Percentiles rank a stretch among this genome's conserved stretches.
Conservation (phyloP, 768 basidiomycete species). For the Sistotremastrum suecicum region DNA sequence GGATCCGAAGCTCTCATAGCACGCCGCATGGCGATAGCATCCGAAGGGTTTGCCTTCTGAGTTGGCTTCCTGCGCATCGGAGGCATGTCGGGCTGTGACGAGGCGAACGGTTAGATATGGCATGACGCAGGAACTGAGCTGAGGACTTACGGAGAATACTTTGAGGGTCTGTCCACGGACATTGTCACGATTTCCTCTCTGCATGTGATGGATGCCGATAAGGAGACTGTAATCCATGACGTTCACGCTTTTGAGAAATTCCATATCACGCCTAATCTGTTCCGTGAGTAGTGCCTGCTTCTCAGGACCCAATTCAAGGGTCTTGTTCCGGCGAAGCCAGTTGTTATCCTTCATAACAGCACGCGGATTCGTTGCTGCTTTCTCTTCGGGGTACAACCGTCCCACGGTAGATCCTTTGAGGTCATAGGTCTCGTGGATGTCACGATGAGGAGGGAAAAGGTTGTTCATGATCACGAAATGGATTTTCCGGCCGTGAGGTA, state of each 20-base stretch:
- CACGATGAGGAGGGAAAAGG: constrained; percentile 92
- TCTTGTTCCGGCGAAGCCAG: constrained; percentile 74
- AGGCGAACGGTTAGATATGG: neutral
- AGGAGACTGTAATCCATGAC: constrained; percentile 98
- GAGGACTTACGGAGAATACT: constrained; percentile 68
- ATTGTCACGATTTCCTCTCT: constrained; percentile 83
- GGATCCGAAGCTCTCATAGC: constrained; percentile 77
- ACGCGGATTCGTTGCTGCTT: constrained; percentile 58
- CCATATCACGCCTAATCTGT: constrained; percentile 78
- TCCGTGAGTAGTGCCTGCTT: constrained; percentile 84
- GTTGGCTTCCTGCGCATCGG: constrained; percentile 47
- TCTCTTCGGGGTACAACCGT: constrained; percentile 75
- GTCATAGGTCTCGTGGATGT: constrained; percentile 96
- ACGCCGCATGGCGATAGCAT: constrained; percentile 73
- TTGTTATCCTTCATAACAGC: constrained; percentile 94
- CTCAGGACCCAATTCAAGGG: constrained; percentile 88
- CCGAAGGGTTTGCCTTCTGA: constrained; percentile 46
- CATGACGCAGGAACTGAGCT: neutral
- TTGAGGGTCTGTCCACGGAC: constrained; percentile 80
- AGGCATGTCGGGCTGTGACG: constrained; percentile 52
- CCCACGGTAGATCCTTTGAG: constrained; percentile 92
- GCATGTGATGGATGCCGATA: constrained; percentile 88
- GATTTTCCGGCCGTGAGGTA: constrained; percentile 86
- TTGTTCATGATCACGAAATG: constrained; percentile 99
- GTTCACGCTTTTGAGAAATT: constrained; percentile 63